Percentiles rank a stretch among this genome's conserved stretches.
Conservation (phyloP, 108 stramenopile genomes). For the Cyclotella kingstonii region DNA sequence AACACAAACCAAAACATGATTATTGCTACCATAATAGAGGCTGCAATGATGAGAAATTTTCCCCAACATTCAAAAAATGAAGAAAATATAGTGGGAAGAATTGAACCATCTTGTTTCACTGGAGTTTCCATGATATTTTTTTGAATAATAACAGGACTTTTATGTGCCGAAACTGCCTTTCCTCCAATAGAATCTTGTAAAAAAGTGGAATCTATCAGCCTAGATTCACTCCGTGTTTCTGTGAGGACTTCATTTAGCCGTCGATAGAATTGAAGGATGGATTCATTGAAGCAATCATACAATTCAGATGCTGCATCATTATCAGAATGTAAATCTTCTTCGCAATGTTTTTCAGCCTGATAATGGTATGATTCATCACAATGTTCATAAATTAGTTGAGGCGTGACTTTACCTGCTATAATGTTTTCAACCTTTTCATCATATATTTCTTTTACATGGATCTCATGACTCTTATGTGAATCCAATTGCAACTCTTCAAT, state of each 20-base stretch:
- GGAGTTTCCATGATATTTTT: too few species aligned
- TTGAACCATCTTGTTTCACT: not conserved
- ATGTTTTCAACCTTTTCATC: conserved; percentile 6
- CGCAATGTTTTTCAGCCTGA: not conserved
- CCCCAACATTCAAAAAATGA: conserved; percentile 17
- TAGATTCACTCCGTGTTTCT: conserved; percentile 25
- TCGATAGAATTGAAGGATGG: conserved; percentile 46
- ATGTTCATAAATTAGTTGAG: conserved; percentile 21
- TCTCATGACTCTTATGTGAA: not conserved
- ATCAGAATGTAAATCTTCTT: conserved; percentile 7
- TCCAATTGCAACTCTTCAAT: conserved; percentile 27
- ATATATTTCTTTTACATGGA: not conserved
- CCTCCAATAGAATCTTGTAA: not conserved
- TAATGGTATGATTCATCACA: not conserved
- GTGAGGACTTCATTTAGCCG: conserved; percentile 42
- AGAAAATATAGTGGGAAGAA: too few species aligned
- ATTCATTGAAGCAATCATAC: conserved; percentile 29
- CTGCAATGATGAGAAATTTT: conserved; percentile 19
- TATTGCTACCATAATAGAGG: conserved; percentile 3
- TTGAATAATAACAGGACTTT: too few species aligned
- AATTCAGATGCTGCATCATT: conserved; percentile 13
- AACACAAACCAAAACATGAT: conserved; percentile 39
- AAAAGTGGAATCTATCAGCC: not conserved
- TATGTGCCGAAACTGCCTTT: not conserved
- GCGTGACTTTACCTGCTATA: not conserved